phyloP scores from a whole-genome alignment of 2,329 filamentous ascomycete species.

The Neofusicoccum ribis region DNA sequence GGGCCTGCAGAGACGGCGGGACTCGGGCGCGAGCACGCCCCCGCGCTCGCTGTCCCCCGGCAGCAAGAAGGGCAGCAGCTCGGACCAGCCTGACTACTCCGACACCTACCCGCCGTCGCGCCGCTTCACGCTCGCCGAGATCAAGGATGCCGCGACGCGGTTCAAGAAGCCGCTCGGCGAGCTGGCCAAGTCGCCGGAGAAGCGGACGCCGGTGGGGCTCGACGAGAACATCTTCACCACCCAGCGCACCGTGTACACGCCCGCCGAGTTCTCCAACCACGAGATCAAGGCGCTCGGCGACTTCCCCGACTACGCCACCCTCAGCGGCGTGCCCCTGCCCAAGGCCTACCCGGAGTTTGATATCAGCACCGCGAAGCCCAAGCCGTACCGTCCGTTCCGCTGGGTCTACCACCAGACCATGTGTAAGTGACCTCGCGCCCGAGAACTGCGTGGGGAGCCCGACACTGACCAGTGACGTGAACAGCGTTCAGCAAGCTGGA shows the following conservation, averaged over 20 bases:
- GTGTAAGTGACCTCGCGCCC: constrained; percentile 55
- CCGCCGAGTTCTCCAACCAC: constrained; percentile 67
- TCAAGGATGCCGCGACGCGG: constrained; percentile 28
- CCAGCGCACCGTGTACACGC: constrained; percentile 51
- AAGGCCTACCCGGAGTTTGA: constrained; percentile 64
- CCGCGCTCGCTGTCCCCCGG: constrained; percentile 53
- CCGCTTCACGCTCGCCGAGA: constrained; percentile 46
- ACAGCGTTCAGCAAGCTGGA: constrained; percentile 76
- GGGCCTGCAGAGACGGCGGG: constrained; percentile 36
- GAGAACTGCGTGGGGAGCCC: no score
- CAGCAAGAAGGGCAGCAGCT: constrained; percentile 39
- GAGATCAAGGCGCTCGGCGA: constrained; percentile 71
- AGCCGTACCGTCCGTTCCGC: constrained; percentile 78
- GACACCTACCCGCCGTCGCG: constrained; percentile 55
- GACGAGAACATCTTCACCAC: constrained; percentile 29
- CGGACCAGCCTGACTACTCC: constrained; percentile 42
- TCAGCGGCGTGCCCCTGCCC: constrained; percentile 75
- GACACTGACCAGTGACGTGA: neutral
- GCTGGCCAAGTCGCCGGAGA: constrained; percentile 25
- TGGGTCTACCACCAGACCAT: constrained; percentile 91
- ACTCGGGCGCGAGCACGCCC: constrained; percentile 54
- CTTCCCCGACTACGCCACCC: constrained; percentile 74
- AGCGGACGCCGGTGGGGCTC: constrained; percentile 25
- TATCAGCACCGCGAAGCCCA: constrained; percentile 65
- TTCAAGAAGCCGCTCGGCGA: constrained; percentile 29